Base-by-base conservation (phyloP, 805 yeast species). In the Ogataea paraovalis region DNA sequence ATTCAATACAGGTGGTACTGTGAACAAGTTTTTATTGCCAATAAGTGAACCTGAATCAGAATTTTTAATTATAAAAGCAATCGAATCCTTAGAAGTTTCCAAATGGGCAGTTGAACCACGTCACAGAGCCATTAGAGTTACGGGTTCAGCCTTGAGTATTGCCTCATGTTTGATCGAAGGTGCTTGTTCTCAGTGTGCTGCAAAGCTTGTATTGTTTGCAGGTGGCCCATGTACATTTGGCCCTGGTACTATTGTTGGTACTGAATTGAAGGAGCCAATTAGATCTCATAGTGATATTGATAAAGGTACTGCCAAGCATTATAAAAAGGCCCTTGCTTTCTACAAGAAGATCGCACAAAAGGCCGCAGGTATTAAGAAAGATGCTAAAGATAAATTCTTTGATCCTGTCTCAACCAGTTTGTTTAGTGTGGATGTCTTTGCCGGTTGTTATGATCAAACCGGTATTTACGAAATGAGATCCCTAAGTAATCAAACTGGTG, bases 251-350 rank as follows among this genome's bases (percentile, higher is more conserved):
- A 89, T 94, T 56, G 99, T 94, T 25, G 88, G 92, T 40, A 82
- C 85, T 21, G 94, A 90, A 66, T 77, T 94, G 65, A 87, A 87
- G 65, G 99, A 94, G 69, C 97, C 99, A 42, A 86, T 94, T 59
- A 82, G 99, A 74, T 94, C 99, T 8, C 99, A 94, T 70, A 88
- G 87, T 61, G 99, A 94, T 66, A 87, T 94, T 56, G 98, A 94
- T 66, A 83, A 90, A 56, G 97, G 92, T 59, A 69, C 77, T 43
- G 96, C 96, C 47, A 84, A 84, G 62, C 96, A 90, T 65, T 87
- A 82, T 71, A 85, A 87, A 61, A 87, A 87, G 66, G 95, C 97
- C 9, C 78, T 77, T 58, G 84, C 87, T 66, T 90, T 81, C 62
- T 91, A 90, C 67, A 91, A 86, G 52, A 71, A 74, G 34, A 65